Evolutionary conservation across 371 early-diverging fungal species (phyloP).

Genomic region (Syncephalastrum contaminatum): DNA sequence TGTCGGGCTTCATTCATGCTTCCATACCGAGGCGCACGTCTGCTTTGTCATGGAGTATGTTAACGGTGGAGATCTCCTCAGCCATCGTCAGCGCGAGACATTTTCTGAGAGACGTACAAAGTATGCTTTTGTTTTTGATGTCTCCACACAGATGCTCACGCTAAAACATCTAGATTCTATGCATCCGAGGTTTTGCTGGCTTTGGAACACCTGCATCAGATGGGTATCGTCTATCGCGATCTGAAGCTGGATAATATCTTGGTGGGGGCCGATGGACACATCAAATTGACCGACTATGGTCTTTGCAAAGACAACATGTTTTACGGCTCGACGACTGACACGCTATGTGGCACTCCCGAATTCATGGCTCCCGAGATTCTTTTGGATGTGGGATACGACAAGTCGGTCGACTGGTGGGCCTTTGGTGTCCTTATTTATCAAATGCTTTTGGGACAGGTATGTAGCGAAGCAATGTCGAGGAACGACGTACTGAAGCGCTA

Average conservation of each 20-base stretch:
- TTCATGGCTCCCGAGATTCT: constrained; percentile 99
- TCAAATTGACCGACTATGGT: constrained; percentile 99
- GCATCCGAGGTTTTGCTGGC: constrained; percentile 96
- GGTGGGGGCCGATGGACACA: constrained; percentile 90
- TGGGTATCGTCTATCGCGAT: constrained; percentile 96
- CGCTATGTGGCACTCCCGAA: constrained; percentile 99
- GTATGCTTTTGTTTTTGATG: constrained; percentile 22
- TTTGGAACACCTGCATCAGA: constrained; percentile 93
- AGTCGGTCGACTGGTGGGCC: constrained; percentile 99
- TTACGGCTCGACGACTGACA: constrained; percentile 77
- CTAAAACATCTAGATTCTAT: constrained; percentile 69
- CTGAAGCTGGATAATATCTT: constrained; percentile 98
- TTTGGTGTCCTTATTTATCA: constrained; percentile 98
- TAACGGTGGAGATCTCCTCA: constrained; percentile 98
- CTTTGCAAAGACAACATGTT: constrained; percentile 96
- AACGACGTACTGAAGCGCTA: neutral
- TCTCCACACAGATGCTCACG: neutral
- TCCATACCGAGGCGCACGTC: constrained; percentile 90
- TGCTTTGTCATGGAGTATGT: constrained; percentile 99
- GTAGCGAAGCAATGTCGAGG: neutral
- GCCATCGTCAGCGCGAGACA: constrained; percentile 87
- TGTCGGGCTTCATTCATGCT: constrained; percentile 93
- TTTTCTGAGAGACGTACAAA: constrained; percentile 87
- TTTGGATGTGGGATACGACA: constrained; percentile 86
- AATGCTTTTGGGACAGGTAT: constrained; percentile 85